Conservation (phyloP, 306 rosid genomes). For the Quillaja saponaria region DNA sequence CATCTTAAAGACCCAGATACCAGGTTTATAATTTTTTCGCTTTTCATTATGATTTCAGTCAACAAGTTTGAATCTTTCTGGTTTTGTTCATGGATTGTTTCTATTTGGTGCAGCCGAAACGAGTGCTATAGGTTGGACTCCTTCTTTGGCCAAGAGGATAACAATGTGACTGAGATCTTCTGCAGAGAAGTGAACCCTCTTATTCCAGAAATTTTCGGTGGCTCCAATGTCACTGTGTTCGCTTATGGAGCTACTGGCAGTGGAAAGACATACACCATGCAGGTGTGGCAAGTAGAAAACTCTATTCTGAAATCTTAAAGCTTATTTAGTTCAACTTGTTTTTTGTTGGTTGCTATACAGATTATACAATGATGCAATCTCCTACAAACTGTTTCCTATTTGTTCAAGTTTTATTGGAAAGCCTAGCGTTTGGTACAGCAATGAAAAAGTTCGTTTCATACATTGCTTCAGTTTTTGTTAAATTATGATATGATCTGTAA, state of each 20-base stretch:
- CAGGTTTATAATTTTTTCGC: constrained; percentile 46
- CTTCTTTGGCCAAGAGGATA: constrained; percentile 69
- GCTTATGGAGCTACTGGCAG: constrained; percentile 98
- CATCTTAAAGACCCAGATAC: constrained; percentile 73
- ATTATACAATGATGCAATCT: no score
- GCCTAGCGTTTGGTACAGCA: no score
- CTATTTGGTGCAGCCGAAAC: constrained; percentile 47
- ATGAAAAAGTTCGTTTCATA: no score
- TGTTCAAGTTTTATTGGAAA: no score
- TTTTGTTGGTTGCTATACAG: no score
- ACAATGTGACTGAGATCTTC: constrained; percentile 70
- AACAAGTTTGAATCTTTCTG: background rate
- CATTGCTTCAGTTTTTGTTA: no score
- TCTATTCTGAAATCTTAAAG: background rate
- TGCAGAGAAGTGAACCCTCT: constrained; percentile 66
- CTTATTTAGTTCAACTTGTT: background rate
- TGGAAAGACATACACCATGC: constrained; percentile 94
- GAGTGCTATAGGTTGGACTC: constrained; percentile 83
- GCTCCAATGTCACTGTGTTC: constrained; percentile 80
- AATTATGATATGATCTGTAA: no score
- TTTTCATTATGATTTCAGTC: background rate
- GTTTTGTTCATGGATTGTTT: background rate
- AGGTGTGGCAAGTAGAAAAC: constrained; percentile 48
- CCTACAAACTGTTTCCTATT: no score
- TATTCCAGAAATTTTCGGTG: constrained; percentile 68